phyloP scores from a whole-genome alignment of 2,329 filamentous ascomycete species.

The Botryotinia calthae region DNA sequence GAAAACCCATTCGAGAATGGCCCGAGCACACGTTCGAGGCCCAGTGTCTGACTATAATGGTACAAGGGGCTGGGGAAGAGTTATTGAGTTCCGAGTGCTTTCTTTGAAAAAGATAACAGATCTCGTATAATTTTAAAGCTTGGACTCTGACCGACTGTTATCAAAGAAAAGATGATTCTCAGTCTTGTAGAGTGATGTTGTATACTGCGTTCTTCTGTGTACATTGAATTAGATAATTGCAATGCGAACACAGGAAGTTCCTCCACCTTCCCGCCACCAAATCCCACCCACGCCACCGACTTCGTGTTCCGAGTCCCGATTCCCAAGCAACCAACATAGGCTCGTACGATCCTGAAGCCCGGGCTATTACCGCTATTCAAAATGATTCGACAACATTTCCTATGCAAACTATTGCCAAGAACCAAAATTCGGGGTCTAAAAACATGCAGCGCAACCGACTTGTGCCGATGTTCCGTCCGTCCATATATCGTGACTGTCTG shows the following conservation, averaged over 20 bases:
- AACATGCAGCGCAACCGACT: background rate
- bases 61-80: background rate
- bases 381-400: background rate
- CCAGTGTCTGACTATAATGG: background rate
- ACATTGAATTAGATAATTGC: background rate
- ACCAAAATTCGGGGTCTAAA: background rate
- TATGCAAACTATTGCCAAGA: slow-evolving; percentile 1
- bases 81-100: background rate
- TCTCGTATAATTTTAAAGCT: background rate
- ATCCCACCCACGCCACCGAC: background rate
- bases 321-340: background rate
- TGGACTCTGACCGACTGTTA: background rate
- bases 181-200: background rate
- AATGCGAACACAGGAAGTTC: background rate
- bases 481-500: background rate
- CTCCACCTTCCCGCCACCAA: background rate
- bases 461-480: slow-evolving; percentile 13
- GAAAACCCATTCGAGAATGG: background rate
- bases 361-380: background rate
- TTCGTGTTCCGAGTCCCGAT: background rate
- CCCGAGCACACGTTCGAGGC: slow-evolving; percentile 1
- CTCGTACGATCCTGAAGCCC: background rate
- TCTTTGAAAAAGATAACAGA: background rate
- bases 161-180: background rate
- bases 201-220: background rate